Conservation (phyloP, 768 basidiomycete species). For the Holtermannia corniformis region DNA sequence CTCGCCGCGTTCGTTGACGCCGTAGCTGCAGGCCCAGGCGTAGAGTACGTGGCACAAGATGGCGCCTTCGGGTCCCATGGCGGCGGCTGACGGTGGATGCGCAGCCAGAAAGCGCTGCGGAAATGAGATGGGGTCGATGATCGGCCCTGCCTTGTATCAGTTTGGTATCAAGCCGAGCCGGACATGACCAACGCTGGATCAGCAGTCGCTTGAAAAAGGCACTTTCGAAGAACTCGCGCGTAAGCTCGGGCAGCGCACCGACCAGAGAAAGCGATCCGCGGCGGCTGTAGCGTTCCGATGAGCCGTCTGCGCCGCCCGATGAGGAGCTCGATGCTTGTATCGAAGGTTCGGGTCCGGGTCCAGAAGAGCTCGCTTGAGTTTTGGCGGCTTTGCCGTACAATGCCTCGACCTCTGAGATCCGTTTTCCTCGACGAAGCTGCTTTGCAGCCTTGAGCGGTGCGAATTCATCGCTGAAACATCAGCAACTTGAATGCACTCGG, state of each 20-base stretch:
- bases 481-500: too few species aligned
- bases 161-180: neutral
- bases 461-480: constrained; percentile 65
- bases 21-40: constrained; percentile 83
- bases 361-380: constrained; percentile 14
- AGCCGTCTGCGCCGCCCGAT: neutral
- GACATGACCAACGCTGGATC: constrained; percentile 58
- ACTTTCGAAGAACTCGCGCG: constrained; percentile 69
- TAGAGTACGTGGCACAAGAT: constrained; percentile 71
- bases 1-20: constrained; percentile 66
- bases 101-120: constrained; percentile 49
- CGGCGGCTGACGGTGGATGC: constrained; percentile 45
- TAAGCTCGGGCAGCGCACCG: constrained; percentile 60
- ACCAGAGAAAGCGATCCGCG: constrained; percentile 41
- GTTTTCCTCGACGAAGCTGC: constrained; percentile 47
- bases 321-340: constrained; percentile 1
- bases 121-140: constrained; percentile 74
- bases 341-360: neutral
- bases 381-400: constrained; percentile 25
- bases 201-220: constrained; percentile 77
- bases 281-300: constrained; percentile 48
- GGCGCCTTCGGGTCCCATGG: constrained; percentile 62
- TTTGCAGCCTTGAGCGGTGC: constrained; percentile 86
- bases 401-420: constrained; percentile 34
- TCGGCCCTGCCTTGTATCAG: constrained; percentile 58